Conservation (phyloP, 2,329 filamentous ascomycete species). For the Penicillium sp. region DNA sequence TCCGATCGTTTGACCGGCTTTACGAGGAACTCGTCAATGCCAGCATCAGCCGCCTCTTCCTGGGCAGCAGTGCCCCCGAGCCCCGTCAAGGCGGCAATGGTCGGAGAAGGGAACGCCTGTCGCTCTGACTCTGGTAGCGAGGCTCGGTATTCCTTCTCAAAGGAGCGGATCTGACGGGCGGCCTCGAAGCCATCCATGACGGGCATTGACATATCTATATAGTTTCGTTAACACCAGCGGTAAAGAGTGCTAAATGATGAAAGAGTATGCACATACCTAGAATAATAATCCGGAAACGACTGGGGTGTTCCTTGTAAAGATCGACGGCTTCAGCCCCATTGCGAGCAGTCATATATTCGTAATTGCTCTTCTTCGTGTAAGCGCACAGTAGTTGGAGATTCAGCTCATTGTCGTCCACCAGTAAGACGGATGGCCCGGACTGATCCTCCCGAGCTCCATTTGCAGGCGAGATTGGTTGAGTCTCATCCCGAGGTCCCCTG, state of each 20-base stretch:
- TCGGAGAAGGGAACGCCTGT: background rate
- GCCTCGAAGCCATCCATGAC: slow-evolving; percentile 41
- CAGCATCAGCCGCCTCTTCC: slow-evolving; percentile 29
- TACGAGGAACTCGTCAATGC: slow-evolving; percentile 32
- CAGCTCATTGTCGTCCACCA: too few relatives aligned
- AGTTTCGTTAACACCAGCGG: background rate
- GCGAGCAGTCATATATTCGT: too few relatives aligned
- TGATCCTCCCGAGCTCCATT: background rate
- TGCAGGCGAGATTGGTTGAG: background rate
- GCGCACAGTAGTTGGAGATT: too few relatives aligned
- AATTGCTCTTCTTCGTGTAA: too few relatives aligned
- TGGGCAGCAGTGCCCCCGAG: slow-evolving; percentile 27
- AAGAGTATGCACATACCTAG: slow-evolving; percentile 12
- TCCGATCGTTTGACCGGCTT: slow-evolving; percentile 24
- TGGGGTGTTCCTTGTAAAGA: slow-evolving; percentile 11
- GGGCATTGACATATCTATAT: slow-evolving; percentile 37
- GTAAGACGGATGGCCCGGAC: too few relatives aligned
- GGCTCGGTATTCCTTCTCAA: slow-evolving; percentile 19
- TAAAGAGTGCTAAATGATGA: slow-evolving; percentile 5
- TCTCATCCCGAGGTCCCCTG: background rate
- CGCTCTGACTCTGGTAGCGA: slow-evolving; percentile 6
- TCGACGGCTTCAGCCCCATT: slow-evolving; percentile 32
- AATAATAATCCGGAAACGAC: slow-evolving; percentile 6
- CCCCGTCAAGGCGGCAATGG: slow-evolving; percentile 27
- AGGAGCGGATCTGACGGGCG: slow-evolving; percentile 32